Conservation (phyloP, 345 rosid species). For the Syzygium grande region DNA sequence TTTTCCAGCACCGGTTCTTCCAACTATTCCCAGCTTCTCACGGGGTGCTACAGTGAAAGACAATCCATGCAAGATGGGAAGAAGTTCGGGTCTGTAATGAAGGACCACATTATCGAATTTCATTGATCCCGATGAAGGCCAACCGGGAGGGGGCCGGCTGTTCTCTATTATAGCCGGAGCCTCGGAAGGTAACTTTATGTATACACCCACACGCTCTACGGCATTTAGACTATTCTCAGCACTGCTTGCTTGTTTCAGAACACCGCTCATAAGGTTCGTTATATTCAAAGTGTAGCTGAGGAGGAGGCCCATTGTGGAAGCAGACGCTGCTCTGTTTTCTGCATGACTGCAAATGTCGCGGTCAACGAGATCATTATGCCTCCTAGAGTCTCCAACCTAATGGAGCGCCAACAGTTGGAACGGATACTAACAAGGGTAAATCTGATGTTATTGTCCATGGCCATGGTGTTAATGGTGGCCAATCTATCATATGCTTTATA, state of each 20-base stretch:
- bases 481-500: constrained; percentile 85
- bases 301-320: constrained; percentile 93
- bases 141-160: constrained; percentile 68
- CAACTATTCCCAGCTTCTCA: constrained; percentile 88
- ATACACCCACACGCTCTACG: constrained; percentile 85
- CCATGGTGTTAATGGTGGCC: constrained; percentile 66
- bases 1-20: constrained; percentile 98
- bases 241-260: constrained; percentile 77
- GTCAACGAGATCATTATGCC: constrained; percentile 94
- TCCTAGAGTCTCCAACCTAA: constrained; percentile 80
- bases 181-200: constrained; percentile 81
- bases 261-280: constrained; percentile 64
- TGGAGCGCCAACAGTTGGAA: constrained; percentile 77
- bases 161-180: constrained; percentile 58
- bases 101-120: constrained; percentile 75
- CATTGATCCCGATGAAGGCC: constrained; percentile 80
- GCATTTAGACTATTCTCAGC: constrained; percentile 96
- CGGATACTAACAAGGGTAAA: constrained; percentile 79
- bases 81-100: constrained; percentile 90
- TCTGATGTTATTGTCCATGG: constrained; percentile 89
- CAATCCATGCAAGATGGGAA: constrained; percentile 77
- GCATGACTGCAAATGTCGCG: constrained; percentile 81
- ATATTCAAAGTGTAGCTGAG: constrained; percentile 86
- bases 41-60: constrained; percentile 50
- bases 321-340: constrained; percentile 54